These are phyloP conservation scores for Physaria fendleri DNA, from an alignment of 345 rosid genomes.

Conservation along the genomic window DNA sequence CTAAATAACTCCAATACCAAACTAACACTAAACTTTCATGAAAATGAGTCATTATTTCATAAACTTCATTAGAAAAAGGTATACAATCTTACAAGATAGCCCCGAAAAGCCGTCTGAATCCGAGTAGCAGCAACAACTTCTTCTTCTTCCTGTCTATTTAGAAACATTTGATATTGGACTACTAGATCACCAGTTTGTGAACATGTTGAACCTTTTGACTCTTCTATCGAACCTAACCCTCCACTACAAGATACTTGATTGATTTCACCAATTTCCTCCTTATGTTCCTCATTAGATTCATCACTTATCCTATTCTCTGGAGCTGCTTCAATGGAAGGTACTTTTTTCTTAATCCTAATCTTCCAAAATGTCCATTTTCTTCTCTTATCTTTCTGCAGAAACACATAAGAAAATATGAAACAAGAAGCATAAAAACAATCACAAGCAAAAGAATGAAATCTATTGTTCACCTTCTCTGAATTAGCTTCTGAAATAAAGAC, in stretches of 20 bases:
- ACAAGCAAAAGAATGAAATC: not conserved
- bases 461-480: slow-evolving; percentile 68
- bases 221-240: slow-evolving; percentile 30
- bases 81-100: slow-evolving; percentile 59
- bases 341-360: slow-evolving; percentile 36
- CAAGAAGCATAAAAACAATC: not conserved
- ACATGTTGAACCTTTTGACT: slow-evolving; percentile 14
- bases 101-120: slow-evolving; percentile 70
- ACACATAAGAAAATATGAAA: not conserved
- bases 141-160: slow-evolving; percentile 9
- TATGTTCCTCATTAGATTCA: slow-evolving; percentile 40
- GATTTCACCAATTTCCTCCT: slow-evolving; percentile 37
- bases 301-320: slow-evolving; percentile 35
- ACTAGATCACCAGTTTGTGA: slow-evolving; percentile 23
- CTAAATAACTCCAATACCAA: not conserved
- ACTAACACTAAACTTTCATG: not conserved
- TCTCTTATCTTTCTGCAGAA: slow-evolving; percentile 48
- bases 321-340: slow-evolving; percentile 49
- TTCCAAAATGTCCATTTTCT: slow-evolving; percentile 71
- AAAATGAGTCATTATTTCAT: not conserved
- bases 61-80: not conserved
- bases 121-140: slow-evolving; percentile 43
- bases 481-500: slow-evolving; percentile 58
- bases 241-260: slow-evolving; percentile 35
- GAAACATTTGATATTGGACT: slow-evolving; percentile 20